Percentiles rank a stretch among this genome's conserved stretches.
phyloP scores from a whole-genome alignment of 2,329 filamentous ascomycete genomes.

The Lasiodiplodia sp. region DNA sequence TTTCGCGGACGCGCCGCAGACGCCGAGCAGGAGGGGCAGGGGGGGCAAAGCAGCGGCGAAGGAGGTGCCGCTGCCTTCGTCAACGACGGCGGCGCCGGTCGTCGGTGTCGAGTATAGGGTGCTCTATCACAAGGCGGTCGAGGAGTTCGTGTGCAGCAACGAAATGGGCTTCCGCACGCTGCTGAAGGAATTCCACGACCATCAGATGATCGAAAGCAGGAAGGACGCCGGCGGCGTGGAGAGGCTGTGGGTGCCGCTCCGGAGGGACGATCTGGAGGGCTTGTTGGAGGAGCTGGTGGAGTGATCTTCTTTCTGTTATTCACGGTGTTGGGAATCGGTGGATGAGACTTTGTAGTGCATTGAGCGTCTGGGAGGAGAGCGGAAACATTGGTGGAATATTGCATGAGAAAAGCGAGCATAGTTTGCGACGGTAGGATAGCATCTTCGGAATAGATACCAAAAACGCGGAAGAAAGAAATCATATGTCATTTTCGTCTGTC shows the following conservation, averaged over 20 bases:
- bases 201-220: slow-evolving; percentile 92
- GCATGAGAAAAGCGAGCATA: neutral
- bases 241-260: slow-evolving; percentile 82
- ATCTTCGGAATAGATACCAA: neutral
- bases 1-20: slow-evolving; percentile 35
- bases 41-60: slow-evolving; percentile 33
- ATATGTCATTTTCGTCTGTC: neutral
- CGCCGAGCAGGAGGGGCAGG: slow-evolving; percentile 37
- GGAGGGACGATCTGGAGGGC: slow-evolving; percentile 85
- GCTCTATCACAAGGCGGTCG: slow-evolving; percentile 92
- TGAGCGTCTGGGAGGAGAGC: neutral
- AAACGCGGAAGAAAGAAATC: neutral
- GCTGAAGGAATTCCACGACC: slow-evolving; percentile 97
- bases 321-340: neutral
- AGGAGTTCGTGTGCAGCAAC: slow-evolving; percentile 95
- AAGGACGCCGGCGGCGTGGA: slow-evolving; percentile 88
- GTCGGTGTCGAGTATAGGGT: slow-evolving; percentile 86
- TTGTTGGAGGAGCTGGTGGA: slow-evolving; percentile 77
- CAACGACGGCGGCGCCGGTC: slow-evolving; percentile 41
- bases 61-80: slow-evolving; percentile 35
- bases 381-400: neutral
- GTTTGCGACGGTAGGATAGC: neutral
- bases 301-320: slow-evolving; percentile 5
- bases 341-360: neutral
- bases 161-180: slow-evolving; percentile 95